Evolutionary conservation across 768 basidiomycete species (phyloP).

Genomic region (Leccinum variicolor): DNA sequence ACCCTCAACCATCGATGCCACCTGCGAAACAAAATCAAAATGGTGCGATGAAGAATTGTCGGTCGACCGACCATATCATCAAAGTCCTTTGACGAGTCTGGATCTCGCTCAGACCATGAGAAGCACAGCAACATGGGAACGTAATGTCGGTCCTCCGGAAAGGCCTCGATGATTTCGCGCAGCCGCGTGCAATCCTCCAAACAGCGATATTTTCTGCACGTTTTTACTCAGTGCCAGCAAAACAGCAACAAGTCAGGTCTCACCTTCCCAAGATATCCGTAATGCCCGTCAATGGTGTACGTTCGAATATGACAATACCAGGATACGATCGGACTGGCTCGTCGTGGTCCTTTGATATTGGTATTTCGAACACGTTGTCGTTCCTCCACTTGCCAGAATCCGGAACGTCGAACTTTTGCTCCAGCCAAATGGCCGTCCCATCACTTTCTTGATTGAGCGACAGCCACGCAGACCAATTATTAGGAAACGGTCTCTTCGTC

Average conservation of each 20-base stretch:
- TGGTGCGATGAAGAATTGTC: background rate
- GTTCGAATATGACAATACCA: slow-evolving; percentile 73
- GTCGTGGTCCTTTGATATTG: slow-evolving; percentile 22
- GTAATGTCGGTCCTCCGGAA: slow-evolving; percentile 57
- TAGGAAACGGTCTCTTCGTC: slow-evolving; percentile 28
- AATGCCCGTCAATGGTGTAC: slow-evolving; percentile 60
- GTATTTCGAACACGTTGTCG: slow-evolving; percentile 61
- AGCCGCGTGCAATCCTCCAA: slow-evolving; percentile 72
- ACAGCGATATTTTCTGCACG: slow-evolving; percentile 59
- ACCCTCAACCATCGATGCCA: slow-evolving; percentile 45
- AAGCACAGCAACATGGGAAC: slow-evolving; percentile 60
- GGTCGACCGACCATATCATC: slow-evolving; percentile 51
- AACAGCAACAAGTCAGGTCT: slow-evolving; percentile 8
- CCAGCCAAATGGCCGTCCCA: slow-evolving; percentile 77
- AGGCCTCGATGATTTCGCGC: slow-evolving; percentile 54
- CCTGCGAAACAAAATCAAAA: slow-evolving; percentile 34
- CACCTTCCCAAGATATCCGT: slow-evolving; percentile 68
- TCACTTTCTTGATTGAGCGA: slow-evolving; percentile 71
- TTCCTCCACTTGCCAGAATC: slow-evolving; percentile 59
- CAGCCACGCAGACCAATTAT: slow-evolving; percentile 67
- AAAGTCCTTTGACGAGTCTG: slow-evolving; percentile 47
- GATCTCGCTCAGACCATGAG: slow-evolving; percentile 51
- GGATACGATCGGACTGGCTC: slow-evolving; percentile 39
- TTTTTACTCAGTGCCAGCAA: background rate
- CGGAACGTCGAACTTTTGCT: slow-evolving; percentile 71